phyloP scores from a whole-genome alignment of 352 stramenopile species.

The Albugo laibachii region DNA sequence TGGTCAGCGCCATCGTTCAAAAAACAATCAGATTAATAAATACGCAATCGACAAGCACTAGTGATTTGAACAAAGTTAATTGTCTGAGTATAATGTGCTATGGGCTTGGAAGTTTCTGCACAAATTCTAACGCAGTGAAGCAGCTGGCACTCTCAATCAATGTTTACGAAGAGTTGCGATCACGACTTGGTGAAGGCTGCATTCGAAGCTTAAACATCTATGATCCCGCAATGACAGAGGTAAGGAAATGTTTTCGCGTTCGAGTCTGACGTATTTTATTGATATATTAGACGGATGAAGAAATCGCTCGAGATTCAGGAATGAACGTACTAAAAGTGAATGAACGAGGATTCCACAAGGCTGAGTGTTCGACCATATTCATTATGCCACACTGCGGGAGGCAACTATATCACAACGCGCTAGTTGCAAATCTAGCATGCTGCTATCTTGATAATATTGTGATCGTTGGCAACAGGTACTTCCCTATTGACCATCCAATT shows the following conservation, averaged over 20 bases:
- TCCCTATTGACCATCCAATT: not conserved
- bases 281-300: slow-evolving; percentile 25
- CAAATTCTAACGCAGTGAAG: slow-evolving; percentile 49
- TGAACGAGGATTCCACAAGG: slow-evolving; percentile 26
- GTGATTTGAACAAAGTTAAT: not conserved
- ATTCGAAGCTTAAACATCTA: slow-evolving; percentile 20
- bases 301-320: slow-evolving; percentile 21
- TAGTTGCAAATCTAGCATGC: slow-evolving; percentile 68
- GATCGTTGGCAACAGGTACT: slow-evolving; percentile 79
- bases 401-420: slow-evolving; percentile 69
- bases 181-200: not conserved
- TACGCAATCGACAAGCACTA: too few relatives aligned
- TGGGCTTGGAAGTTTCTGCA: slow-evolving; percentile 53
- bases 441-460: slow-evolving; percentile 16
- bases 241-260: slow-evolving; percentile 2
- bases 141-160: slow-evolving; percentile 45
- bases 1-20: too few relatives aligned
- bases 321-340: slow-evolving; percentile 35
- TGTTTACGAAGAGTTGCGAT: slow-evolving; percentile 7
- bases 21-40: too few relatives aligned
- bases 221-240: slow-evolving; percentile 65
- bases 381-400: slow-evolving; percentile 85
- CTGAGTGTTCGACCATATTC: slow-evolving; percentile 41
- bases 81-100: slow-evolving; percentile 29
- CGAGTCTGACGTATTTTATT: not conserved